phyloP scores from a whole-genome alignment of 805 yeast species.

The Nakazawaea sp. region DNA sequence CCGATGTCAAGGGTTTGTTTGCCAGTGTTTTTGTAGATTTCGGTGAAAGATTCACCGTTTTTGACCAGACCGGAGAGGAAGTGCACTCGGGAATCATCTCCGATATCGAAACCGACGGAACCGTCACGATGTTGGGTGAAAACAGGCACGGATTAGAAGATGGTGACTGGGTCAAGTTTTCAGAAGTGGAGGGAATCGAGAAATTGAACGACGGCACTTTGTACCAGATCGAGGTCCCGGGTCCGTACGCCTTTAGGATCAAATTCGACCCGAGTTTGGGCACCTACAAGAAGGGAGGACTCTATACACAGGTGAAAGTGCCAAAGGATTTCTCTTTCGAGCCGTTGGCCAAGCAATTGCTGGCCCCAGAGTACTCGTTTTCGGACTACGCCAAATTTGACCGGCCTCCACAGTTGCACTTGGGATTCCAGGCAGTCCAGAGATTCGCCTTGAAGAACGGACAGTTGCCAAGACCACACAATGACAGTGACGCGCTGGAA shows the following conservation, averaged over 20 bases:
- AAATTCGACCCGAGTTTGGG: constrained; percentile 51
- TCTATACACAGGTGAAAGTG: constrained; percentile 86
- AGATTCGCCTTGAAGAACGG: constrained; percentile 63
- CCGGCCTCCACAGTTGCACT: constrained; percentile 82
- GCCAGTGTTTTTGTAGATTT: constrained; percentile 88
- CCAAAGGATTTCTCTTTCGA: constrained; percentile 62
- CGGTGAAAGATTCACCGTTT: constrained; percentile 71
- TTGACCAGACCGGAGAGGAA: constrained; percentile 91
- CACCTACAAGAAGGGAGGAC: constrained; percentile 73
- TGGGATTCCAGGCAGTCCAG: constrained; percentile 87
- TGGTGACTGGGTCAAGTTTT: constrained; percentile 81
- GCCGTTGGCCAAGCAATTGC: constrained; percentile 56
- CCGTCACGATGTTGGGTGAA: constrained; percentile 90
- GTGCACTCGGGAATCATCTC: constrained; percentile 82
- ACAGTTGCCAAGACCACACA: constrained; percentile 68
- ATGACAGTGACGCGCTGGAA: constrained; percentile 68
- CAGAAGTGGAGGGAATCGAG: constrained; percentile 78
- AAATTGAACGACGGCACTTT: constrained; percentile 68
- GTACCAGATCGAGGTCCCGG: constrained; percentile 74
- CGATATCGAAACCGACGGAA: constrained; percentile 80
- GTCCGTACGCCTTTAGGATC: constrained; percentile 90
- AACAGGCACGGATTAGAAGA: constrained; percentile 91
- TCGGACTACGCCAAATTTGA: constrained; percentile 95
- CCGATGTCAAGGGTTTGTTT: constrained; percentile 82
- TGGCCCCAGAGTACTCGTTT: constrained; percentile 68